Percentiles rank a stretch among this genome's conserved stretches.
Evolutionary conservation across 345 rosid species (phyloP).

Genomic region (Gossypium mustelinum): DNA sequence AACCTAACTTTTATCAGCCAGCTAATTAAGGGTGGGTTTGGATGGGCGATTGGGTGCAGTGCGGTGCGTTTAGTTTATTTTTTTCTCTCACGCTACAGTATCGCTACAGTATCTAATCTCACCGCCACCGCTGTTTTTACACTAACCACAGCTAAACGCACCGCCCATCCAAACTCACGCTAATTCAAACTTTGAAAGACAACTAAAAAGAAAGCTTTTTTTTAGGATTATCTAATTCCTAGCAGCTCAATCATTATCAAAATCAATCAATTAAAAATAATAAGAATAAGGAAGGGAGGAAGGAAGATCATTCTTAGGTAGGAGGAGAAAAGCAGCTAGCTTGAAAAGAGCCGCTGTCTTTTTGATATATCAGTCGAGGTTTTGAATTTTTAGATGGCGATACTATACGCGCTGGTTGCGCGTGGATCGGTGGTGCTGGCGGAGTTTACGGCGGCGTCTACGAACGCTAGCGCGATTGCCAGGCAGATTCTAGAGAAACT

Average conservation of each 20-base stretch:
- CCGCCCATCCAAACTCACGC: no score
- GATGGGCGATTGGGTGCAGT: no score
- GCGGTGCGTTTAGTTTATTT: no score
- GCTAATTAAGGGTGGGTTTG: no score
- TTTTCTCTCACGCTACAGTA: no score
- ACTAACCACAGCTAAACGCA: no score
- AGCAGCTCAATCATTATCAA: no score
- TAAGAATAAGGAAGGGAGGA: background rate
- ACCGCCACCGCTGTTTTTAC: no score
- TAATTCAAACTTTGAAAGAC: background rate
- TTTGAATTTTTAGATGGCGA: slow-evolving; percentile 41
- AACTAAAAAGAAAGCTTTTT: background rate
- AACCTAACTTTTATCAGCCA: background rate
- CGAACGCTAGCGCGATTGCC: slow-evolving; percentile 81
- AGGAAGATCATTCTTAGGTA: background rate
- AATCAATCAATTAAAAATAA: no score
- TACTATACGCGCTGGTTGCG: slow-evolving; percentile 83
- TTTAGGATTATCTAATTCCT: no score
- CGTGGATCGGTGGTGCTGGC: slow-evolving; percentile 90
- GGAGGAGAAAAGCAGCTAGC: background rate
- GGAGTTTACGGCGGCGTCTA: slow-evolving; percentile 67
- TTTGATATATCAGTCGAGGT: background rate
- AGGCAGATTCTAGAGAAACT: slow-evolving; percentile 75
- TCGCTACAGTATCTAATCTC: no score
- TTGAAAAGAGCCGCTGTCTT: background rate